Conservation (phyloP, 345 rosid genomes). For the Nasturtium officinale region DNA sequence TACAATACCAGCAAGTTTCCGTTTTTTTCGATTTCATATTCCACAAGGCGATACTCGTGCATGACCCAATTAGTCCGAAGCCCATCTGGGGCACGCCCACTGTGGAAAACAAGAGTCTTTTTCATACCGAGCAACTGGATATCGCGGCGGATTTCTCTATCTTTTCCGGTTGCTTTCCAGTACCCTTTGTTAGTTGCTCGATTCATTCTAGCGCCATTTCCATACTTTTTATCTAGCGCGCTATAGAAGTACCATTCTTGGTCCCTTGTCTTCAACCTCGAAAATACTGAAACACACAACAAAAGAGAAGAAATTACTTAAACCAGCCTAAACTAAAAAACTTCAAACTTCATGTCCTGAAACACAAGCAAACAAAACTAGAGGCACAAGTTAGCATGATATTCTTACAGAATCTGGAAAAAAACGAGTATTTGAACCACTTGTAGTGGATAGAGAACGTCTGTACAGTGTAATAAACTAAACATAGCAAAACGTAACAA, state of each 20-base stretch:
- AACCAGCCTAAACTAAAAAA: conserved; percentile 7
- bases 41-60: conserved; percentile 92
- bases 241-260: conserved; percentile 96
- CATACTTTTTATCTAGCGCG: conserved; percentile 78
- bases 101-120: conserved; percentile 85
- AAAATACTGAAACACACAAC: conserved; percentile 47
- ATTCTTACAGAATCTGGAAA: neutral
- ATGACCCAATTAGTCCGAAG: conserved; percentile 93
- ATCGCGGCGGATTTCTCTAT: conserved; percentile 64
- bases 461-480: conserved; percentile 10
- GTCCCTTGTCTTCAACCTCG: conserved; percentile 82
- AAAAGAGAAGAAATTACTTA: neutral
- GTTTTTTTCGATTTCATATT: conserved; percentile 55
- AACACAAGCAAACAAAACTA: conserved; percentile 31
- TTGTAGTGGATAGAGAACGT: neutral
- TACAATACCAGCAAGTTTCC: conserved; percentile 54
- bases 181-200: conserved; percentile 77
- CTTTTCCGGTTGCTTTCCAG: conserved; percentile 97
- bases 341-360: conserved; percentile 37
- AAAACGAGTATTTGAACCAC: neutral
- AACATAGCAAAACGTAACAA: conserved; percentile 1
- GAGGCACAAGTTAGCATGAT: conserved; percentile 3
- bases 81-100: conserved; percentile 89
- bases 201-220: conserved; percentile 87
- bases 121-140: conserved; percentile 66